phyloP scores from a whole-genome alignment of 345 rosid genomes.

The Eucalyptus marginata region DNA sequence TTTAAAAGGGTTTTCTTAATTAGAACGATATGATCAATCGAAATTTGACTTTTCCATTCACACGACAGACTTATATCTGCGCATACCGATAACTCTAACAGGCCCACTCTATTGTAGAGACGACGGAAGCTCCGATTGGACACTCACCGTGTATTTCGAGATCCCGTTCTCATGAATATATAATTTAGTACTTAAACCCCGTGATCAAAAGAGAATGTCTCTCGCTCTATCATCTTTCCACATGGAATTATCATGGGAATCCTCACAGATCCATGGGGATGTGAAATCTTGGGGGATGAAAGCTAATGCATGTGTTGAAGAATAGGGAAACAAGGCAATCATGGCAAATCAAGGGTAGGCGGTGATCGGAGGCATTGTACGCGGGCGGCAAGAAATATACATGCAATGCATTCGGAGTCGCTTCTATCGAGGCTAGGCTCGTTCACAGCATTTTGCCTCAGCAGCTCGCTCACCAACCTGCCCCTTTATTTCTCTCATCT shows the following conservation, averaged over 20 bases:
- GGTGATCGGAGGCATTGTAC: neutral
- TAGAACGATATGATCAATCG: neutral
- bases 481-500: neutral
- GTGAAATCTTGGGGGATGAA: constrained; percentile 4
- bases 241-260: neutral
- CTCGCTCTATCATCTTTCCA: neutral
- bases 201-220: neutral
- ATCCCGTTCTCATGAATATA: neutral
- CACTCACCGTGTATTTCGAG: neutral
- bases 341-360: neutral
- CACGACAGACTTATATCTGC: rapidly evolving
- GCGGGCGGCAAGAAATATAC: neutral
- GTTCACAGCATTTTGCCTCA: neutral
- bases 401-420: neutral
- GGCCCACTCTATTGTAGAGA: rapidly evolving
- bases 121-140: neutral
- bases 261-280: neutral
- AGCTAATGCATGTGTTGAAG: neutral
- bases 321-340: neutral
- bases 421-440: neutral
- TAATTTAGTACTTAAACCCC: neutral
- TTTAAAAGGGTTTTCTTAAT: neutral
- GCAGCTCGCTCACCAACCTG: neutral
- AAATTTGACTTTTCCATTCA: neutral
- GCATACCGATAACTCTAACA: neutral